Evolutionary conservation across 768 basidiomycete genomes (phyloP), one percentile per base, ranked within the genome.

Genomic region (Leccinum pellstonianum): DNA sequence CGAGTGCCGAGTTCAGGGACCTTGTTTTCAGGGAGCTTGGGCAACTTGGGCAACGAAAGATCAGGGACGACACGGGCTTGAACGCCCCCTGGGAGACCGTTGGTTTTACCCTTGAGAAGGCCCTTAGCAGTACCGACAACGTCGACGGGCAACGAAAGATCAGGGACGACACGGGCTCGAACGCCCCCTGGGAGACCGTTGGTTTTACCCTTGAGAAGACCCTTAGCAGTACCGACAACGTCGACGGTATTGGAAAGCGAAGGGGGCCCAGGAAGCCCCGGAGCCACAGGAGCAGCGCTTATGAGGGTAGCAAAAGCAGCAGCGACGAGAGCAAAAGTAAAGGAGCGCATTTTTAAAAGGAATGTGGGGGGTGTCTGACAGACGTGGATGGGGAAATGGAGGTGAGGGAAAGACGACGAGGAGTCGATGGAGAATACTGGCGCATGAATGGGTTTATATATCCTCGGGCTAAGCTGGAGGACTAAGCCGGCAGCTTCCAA

Each of bases 341-440:
- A 75, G 56, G 74, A 76, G 68, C 64, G 70, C 77, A 78, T 78
- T 59, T 68, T 69, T 62, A 59, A 70, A 77, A 72, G 35, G 74
- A 76, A 57, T 58, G 75, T 72, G 64, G 61, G 62, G 41, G 66
- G 63, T 59, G 62, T 66, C 64, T 59, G 55, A 43, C 52, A 48
- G 19, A 52, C 47, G 23, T 54, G 41, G 3, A 29, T 21, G 27
- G 19, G 21, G 53, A 7, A 33, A 8, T 33, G 3, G 9, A 63
- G 54, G 38, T 19, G 49, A 56, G 8, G 55, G 63, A 66, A 54
- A 60, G 59, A 61, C 29, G 60, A 68, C 62, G 57, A 60, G 48
- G 59, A 62, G 66, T 68, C 64, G 33, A 62, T 66, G 62, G 5
- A 54, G 52, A 15, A 29, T 9, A 37, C 52, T 12, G 52, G 55